These are phyloP conservation scores for Pyrenophora seminiperda DNA, from an alignment of 2,329 filamentous ascomycete genomes.

Conservation along the genomic window DNA sequence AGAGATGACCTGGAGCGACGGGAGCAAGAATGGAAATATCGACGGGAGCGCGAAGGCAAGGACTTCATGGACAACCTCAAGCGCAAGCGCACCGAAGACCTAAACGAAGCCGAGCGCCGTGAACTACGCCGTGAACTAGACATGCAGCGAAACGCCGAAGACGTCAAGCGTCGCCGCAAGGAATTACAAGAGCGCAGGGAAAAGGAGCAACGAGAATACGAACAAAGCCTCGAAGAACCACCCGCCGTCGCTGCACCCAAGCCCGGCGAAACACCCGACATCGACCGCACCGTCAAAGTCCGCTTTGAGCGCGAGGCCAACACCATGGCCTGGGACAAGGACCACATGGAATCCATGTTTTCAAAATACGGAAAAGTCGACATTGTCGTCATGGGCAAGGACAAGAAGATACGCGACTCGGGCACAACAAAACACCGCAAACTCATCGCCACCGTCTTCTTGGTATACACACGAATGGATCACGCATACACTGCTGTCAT, in stretches of 20 bases:
- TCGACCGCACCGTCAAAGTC: slow-evolving; percentile 64
- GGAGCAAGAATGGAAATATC: slow-evolving; percentile 64
- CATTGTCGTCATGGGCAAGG: slow-evolving; percentile 59
- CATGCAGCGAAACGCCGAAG: slow-evolving; percentile 53
- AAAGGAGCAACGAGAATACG: slow-evolving; percentile 58
- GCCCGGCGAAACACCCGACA: slow-evolving; percentile 52
- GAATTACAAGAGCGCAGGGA: slow-evolving; percentile 60
- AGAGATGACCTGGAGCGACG: slow-evolving; percentile 84
- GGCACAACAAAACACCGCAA: slow-evolving; percentile 58
- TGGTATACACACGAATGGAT: slow-evolving; percentile 64
- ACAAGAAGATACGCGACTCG: slow-evolving; percentile 58
- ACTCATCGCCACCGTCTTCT: slow-evolving; percentile 58
- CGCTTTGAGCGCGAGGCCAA: slow-evolving; percentile 59
- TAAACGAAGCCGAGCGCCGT: slow-evolving; percentile 62
- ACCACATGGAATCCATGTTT: slow-evolving; percentile 56
- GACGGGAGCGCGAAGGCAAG: slow-evolving; percentile 64
- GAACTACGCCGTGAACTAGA: slow-evolving; percentile 64
- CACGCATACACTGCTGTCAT: slow-evolving; percentile 62
- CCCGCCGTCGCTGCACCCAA: slow-evolving; percentile 27
- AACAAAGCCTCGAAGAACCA: slow-evolving; percentile 47
- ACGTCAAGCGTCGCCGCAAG: slow-evolving; percentile 59
- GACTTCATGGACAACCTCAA: slow-evolving; percentile 45
- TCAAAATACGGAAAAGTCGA: slow-evolving; percentile 62
- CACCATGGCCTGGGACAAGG: slow-evolving; percentile 53
- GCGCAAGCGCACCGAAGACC: slow-evolving; percentile 53